These are phyloP conservation scores for Ambrosia hybrid DNA, from an alignment of 140 eudicot genomes.

Conservation along the genomic window DNA sequence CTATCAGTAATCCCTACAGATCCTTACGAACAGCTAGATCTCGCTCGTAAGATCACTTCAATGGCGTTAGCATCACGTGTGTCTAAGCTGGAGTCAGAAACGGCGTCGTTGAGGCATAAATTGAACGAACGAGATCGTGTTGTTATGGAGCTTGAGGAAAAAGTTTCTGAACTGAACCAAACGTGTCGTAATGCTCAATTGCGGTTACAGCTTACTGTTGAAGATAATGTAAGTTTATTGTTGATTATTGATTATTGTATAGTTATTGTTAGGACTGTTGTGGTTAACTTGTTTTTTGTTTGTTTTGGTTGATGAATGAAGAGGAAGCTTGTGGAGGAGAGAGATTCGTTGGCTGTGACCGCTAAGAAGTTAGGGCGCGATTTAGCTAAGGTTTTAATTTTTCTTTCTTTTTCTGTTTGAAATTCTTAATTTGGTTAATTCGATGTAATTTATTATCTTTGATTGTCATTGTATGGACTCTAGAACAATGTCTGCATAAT, in stretches of 20 bases:
- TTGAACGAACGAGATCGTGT: slow-evolving; percentile 58
- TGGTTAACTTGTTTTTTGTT: not conserved
- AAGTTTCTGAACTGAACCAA: slow-evolving; percentile 51
- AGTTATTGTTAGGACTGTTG: not conserved
- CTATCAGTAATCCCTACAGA: slow-evolving; percentile 83
- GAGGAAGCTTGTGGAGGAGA: slow-evolving; percentile 77
- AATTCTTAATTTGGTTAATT: not conserved
- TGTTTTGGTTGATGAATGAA: slow-evolving; percentile 28
- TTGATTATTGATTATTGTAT: not conserved
- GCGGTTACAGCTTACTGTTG: slow-evolving; percentile 56
- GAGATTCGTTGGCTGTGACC: slow-evolving; percentile 70
- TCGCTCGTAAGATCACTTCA: slow-evolving; percentile 92
- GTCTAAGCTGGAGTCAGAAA: slow-evolving; percentile 72
- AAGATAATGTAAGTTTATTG: slow-evolving; percentile 59
- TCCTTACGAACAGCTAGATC: slow-evolving; percentile 91
- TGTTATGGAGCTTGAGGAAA: slow-evolving; percentile 59
- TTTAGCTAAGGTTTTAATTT: slow-evolving; percentile 65
- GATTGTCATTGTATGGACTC: not conserved
- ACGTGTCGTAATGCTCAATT: slow-evolving; percentile 62
- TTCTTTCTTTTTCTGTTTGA: not conserved
- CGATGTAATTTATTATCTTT: not conserved
- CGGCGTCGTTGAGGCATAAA: slow-evolving; percentile 48
- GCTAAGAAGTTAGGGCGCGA: slow-evolving; percentile 85
- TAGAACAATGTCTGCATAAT: not conserved
- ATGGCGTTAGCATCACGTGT: slow-evolving; percentile 98